Base-by-base conservation (phyloP, 1,139 yeast genomes). In the Saccharomycopsis hybrid region DNA sequence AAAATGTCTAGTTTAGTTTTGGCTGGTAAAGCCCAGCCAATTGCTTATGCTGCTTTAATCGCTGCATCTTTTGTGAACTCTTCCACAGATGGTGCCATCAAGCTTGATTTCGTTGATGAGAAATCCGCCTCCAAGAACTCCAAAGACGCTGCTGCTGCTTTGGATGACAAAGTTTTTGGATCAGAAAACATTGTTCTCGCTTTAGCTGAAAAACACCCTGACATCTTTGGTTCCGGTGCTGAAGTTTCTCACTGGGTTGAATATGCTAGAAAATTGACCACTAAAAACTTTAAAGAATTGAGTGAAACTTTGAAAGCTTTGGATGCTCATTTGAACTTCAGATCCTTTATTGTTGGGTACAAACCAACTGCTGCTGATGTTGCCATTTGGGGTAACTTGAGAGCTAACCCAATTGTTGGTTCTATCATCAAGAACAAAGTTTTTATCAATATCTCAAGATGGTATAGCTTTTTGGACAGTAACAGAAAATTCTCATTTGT, bases 341-440 rank as follows among this genome's bases (percentile, higher is more conserved):
- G 96, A 64, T 78, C 96, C 3, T 89, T 77, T 64, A 65, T 88
- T 52, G 74, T 78, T 55, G 95, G 95, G 24, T 76, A 81, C 67
- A 61, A 72, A 30, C 72, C 78, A 55, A 71, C 94, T 9, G 68
- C 81, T 51, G 94, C 95, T 49, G 98, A 92, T 68, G 72, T 88
- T 55, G 87, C 94, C 13, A 75, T 85, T 32, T 92, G 97, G 97
- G 97, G 97, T 67, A 86, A 84, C 43, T 75, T 92, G 60, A 81
- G 97, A 70, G 86, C 95, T 57, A 90, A 92, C 65, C 88, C 95
- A 49, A 82, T 92, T 65, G 88, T 89, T 74, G 96, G 92, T 32
- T 86, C 96, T 9, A 82, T 87, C 55, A 76, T 90, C 66, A 90
- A 88, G 73, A 85, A 80, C 68, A 86, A 84, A 49, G 84, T 83